Conservation (phyloP, 352 stramenopile genomes). For the Phytophthora syringae region DNA sequence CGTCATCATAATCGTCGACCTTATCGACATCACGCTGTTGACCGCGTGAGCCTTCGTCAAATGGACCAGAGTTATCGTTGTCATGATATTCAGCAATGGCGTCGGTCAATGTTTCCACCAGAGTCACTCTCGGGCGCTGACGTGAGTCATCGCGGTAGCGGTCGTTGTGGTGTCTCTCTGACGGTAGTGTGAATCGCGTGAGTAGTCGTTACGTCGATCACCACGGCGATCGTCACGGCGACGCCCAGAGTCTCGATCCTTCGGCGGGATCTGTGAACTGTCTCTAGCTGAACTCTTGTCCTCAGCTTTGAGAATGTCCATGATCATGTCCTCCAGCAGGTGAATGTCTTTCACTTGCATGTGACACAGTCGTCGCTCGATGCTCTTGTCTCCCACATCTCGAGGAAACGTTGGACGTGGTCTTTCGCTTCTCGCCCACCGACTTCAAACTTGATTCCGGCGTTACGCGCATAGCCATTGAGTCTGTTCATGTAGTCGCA, state of each 20-base stretch:
- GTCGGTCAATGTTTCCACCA: too few species aligned
- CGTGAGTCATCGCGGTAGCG: neutral
- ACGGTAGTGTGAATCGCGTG: neutral
- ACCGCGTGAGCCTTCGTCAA: neutral
- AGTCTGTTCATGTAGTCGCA: conserved; percentile 14
- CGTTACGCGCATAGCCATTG: neutral
- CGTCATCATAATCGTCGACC: neutral
- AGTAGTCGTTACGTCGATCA: neutral
- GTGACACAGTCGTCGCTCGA: neutral
- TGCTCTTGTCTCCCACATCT: neutral
- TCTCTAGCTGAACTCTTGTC: neutral
- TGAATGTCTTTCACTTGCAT: too few species aligned
- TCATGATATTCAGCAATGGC: too few species aligned
- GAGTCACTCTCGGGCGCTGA: too few species aligned
- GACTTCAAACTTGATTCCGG: neutral
- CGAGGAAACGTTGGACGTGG: conserved; percentile 1
- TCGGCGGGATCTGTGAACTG: neutral
- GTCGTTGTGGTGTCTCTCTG: neutral
- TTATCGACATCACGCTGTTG: neutral
- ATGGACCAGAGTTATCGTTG: too few species aligned
- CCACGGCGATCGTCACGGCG: neutral
- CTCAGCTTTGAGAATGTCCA: neutral
- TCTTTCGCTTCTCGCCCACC: neutral
- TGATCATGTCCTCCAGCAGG: conserved; percentile 5
- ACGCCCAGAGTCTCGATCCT: neutral